Percentiles rank a stretch among this genome's conserved stretches.
phyloP scores from a whole-genome alignment of 2,329 filamentous ascomycete species.

The Aspergillus transmontanensis region DNA sequence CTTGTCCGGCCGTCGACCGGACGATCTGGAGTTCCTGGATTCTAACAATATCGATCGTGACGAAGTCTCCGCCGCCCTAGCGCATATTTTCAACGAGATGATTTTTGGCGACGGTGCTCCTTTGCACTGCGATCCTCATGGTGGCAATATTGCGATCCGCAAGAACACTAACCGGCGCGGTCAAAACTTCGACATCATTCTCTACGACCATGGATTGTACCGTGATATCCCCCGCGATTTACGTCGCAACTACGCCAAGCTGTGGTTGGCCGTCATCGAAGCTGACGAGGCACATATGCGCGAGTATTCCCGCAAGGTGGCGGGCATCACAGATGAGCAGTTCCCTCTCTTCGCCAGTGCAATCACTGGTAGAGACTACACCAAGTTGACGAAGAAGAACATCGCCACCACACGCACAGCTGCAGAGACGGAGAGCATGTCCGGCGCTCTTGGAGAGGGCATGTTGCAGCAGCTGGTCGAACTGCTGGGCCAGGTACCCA shows the following conservation, averaged over 20 bases:
- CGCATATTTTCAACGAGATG: conserved; percentile 98
- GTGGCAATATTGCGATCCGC: conserved; percentile 91
- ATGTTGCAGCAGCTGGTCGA: conserved; percentile 86
- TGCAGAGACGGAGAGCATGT: conserved; percentile 85
- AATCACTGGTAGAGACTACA: conserved; percentile 92
- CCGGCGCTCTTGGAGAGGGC: conserved; percentile 80
- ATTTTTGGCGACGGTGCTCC: conserved; percentile 90
- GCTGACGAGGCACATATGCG: conserved; percentile 85
- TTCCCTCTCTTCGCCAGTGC: conserved; percentile 95
- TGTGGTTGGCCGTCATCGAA: conserved; percentile 95
- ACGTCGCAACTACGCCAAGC: conserved; percentile 86
- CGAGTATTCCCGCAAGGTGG: conserved; percentile 83
- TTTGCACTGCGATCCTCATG: conserved; percentile 94
- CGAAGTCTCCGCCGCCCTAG: conserved; percentile 88
- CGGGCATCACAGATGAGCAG: conserved; percentile 82
- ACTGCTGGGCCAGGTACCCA: conserved; percentile 82
- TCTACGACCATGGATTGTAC: conserved; percentile 97
- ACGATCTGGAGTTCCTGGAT: conserved; percentile 87
- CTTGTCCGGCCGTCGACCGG: conserved; percentile 80
- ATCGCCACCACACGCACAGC: conserved; percentile 61
- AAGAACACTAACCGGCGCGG: conserved; percentile 65
- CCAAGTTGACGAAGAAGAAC: conserved; percentile 66
- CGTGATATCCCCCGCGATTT: conserved; percentile 81
- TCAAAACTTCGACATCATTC: conserved; percentile 89
- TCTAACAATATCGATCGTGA: conserved; percentile 85